A percentile compares a stretch with the other conserved stretches of the same genome.
phyloP scores from a whole-genome alignment of 1,284 basidiomycete genomes.

The Rhodotorula sp. region DNA sequence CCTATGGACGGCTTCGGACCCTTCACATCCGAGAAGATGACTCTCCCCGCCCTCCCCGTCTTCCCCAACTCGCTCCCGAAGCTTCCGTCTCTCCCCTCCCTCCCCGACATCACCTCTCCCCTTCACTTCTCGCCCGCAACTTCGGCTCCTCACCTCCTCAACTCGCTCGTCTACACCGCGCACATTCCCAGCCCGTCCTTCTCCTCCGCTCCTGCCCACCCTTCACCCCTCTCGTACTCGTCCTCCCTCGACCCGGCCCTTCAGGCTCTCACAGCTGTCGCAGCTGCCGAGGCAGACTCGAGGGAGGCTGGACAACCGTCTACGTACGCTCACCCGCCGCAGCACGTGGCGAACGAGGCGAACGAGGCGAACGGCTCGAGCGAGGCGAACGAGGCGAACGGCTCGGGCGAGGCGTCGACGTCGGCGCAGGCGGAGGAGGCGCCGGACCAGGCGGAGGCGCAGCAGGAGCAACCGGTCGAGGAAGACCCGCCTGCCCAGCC shows the following conservation, averaged over 20 bases:
- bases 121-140: neutral
- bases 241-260: conserved; percentile 7
- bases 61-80: neutral
- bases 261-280: conserved; percentile 2
- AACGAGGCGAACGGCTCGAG: neutral
- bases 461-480: neutral
- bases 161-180: conserved; percentile 7
- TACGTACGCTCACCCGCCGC: neutral
- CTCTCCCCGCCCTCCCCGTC: neutral
- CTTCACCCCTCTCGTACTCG: neutral
- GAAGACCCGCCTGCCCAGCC: neutral
- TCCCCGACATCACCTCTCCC: conserved; percentile 5
- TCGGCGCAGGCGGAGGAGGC: neutral
- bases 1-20: neutral
- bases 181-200: neutral
- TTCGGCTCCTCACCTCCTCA: conserved; percentile 1
- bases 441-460: neutral
- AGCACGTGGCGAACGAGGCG: neutral
- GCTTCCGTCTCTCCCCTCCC: neutral
- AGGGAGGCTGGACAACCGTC: neutral
- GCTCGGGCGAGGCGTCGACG: too few species aligned
- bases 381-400: neutral
- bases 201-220: neutral
- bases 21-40: neutral
- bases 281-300: conserved; percentile 8